Percentiles rank a stretch among this genome's conserved stretches.
These are phyloP conservation scores for Hypericum androsaemum DNA, from an alignment of 345 rosid species.

Conservation along the genomic window DNA sequence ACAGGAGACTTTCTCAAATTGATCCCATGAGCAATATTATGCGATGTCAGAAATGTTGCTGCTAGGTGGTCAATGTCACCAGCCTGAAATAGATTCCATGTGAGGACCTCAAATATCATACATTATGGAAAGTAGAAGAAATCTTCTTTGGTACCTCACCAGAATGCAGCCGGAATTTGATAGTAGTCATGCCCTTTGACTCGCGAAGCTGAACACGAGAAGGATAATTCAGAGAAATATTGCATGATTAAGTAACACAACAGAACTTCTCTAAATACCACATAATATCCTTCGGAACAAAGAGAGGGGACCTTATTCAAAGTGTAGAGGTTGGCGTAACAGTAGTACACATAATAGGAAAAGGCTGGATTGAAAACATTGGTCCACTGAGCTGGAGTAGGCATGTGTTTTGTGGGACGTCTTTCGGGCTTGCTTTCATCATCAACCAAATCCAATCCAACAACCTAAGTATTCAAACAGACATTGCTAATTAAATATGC, in stretches of 20 bases:
- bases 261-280: not conserved
- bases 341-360: conserved; percentile 50
- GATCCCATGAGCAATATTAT: conserved; percentile 47
- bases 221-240: not conserved
- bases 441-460: conserved; percentile 51
- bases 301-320: conserved; percentile 32
- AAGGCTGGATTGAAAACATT: conserved; percentile 50
- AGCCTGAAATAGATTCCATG: conserved; percentile 20
- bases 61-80: conserved; percentile 50
- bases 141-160: conserved; percentile 36
- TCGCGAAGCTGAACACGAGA: conserved; percentile 39
- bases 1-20: conserved; percentile 45
- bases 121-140: too few species aligned
- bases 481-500: not conserved
- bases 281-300: not conserved
- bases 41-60: conserved; percentile 40
- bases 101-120: not conserved
- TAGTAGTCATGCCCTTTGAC: conserved; percentile 46
- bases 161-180: conserved; percentile 48
- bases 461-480: conserved; percentile 20
- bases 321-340: conserved; percentile 42
- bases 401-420: conserved; percentile 58
- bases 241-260: not conserved
- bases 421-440: conserved; percentile 58
- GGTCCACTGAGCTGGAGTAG: conserved; percentile 43